Conservation (phyloP, 2,329 filamentous ascomycete genomes). For the Clathrospora elynae region DNA sequence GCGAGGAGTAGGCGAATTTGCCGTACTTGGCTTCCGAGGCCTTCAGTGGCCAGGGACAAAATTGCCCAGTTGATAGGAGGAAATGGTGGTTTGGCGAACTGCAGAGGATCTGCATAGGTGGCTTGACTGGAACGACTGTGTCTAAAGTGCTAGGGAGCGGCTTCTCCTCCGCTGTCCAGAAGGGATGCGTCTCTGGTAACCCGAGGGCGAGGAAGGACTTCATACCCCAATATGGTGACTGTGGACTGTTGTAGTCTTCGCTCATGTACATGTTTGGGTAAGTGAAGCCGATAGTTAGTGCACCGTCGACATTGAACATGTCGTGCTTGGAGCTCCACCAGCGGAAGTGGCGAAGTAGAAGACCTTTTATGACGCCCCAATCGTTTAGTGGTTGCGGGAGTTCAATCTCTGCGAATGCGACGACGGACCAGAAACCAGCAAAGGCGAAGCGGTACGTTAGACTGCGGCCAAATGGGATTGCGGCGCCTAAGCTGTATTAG, state of each 20-base stretch:
- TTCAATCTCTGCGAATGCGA: constrained; percentile 51
- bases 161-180: constrained; percentile 56
- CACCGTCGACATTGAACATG: constrained; percentile 58
- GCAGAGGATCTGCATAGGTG: constrained; percentile 55
- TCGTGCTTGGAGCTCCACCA: constrained; percentile 55
- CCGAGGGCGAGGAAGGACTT: constrained; percentile 56
- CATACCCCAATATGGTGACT: constrained; percentile 61
- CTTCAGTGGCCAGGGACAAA: constrained; percentile 46
- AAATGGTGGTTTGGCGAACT: constrained; percentile 44
- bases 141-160: constrained; percentile 25
- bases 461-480: constrained; percentile 59
- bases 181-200: constrained; percentile 46
- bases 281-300: constrained; percentile 55
- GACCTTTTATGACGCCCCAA: constrained; percentile 54
- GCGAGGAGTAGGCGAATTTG: constrained; percentile 45
- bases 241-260: constrained; percentile 63
- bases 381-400: constrained; percentile 48
- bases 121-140: constrained; percentile 16
- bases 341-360: constrained; percentile 57
- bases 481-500: constrained; percentile 47
- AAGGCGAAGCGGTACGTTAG: constrained; percentile 60
- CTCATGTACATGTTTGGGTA: constrained; percentile 61
- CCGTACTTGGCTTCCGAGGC: constrained; percentile 46
- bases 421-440: constrained; percentile 56
- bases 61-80: constrained; percentile 41